Evolutionary conservation across 202 grass and related monocot genomes (phyloP).

Genomic region (Zizania palustris): DNA sequence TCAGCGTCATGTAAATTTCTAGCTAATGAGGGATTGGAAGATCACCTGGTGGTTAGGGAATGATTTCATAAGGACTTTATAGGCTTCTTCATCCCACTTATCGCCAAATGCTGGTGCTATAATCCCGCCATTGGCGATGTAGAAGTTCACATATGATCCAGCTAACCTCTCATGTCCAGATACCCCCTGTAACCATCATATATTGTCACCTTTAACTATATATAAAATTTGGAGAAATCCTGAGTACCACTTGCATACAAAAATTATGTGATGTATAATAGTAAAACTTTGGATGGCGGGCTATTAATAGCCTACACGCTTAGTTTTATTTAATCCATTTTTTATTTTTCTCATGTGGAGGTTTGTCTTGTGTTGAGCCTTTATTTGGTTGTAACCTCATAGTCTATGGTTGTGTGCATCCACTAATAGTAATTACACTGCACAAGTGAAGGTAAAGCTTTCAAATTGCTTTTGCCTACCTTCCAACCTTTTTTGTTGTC

Average conservation of each 20-base stretch:
- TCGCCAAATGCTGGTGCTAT: conserved; percentile 57
- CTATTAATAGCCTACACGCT: no score
- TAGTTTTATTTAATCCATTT: no score
- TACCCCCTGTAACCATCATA: neutral
- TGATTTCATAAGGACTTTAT: conserved; percentile 31
- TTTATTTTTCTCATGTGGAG: no score
- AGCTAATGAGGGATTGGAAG: neutral
- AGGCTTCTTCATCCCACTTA: conserved; percentile 52
- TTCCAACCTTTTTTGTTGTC: neutral
- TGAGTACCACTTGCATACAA: neutral
- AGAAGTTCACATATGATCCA: conserved; percentile 63
- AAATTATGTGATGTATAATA: no score
- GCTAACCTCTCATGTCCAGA: conserved; percentile 43
- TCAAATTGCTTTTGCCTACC: neutral
- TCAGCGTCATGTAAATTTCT: neutral
- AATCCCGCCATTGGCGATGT: conserved; percentile 58
- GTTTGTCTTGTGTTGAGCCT: no score
- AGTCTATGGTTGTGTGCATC: no score
- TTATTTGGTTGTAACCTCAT: no score
- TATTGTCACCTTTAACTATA: neutral
- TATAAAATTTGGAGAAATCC: neutral
- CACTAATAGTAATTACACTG: neutral
- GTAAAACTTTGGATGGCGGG: no score
- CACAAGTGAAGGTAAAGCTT: neutral
- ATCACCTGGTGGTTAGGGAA: conserved; percentile 54